Evolutionary conservation across 129 eudicot genomes (phyloP).

Genomic region (Flaveria robusta): DNA sequence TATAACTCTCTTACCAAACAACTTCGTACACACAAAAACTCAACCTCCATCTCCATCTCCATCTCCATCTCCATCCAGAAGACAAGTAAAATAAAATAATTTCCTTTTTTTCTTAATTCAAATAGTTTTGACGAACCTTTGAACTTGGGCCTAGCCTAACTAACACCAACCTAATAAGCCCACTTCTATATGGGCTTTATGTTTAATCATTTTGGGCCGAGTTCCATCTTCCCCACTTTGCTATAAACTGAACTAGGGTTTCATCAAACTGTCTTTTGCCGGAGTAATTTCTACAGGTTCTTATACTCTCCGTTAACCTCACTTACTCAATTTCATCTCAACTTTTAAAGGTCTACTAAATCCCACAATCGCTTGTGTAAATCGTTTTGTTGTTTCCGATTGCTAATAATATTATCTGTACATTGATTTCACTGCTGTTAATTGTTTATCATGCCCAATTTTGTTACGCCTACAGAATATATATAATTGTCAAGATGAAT

Average conservation of each 20-base stretch:
- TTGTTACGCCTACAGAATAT: not conserved
- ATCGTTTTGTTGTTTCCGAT: not conserved
- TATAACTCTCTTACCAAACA: too few relatives aligned
- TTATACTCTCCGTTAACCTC: not conserved
- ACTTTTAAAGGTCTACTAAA: too few relatives aligned
- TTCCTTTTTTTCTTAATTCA: too few relatives aligned
- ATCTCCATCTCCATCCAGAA: too few relatives aligned
- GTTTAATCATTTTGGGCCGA: not conserved
- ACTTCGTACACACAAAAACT: too few relatives aligned
- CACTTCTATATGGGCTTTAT: not conserved
- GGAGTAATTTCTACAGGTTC: not conserved
- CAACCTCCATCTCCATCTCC: too few relatives aligned
- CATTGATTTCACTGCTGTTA: not conserved
- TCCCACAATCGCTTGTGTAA: too few relatives aligned
- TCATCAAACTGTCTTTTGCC: not conserved
- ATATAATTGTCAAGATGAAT: not conserved
- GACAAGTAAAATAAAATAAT: too few relatives aligned
- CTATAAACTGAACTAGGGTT: not conserved
- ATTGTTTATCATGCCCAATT: not conserved
- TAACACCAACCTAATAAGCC: not conserved
- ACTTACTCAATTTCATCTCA: not conserved
- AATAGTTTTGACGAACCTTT: too few relatives aligned
- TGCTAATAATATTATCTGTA: not conserved
- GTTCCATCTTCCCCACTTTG: not conserved
- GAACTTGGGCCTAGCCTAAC: not conserved